Evolutionary conservation across 345 rosid genomes (phyloP).

Genomic region (Citrus cavaleriei): DNA sequence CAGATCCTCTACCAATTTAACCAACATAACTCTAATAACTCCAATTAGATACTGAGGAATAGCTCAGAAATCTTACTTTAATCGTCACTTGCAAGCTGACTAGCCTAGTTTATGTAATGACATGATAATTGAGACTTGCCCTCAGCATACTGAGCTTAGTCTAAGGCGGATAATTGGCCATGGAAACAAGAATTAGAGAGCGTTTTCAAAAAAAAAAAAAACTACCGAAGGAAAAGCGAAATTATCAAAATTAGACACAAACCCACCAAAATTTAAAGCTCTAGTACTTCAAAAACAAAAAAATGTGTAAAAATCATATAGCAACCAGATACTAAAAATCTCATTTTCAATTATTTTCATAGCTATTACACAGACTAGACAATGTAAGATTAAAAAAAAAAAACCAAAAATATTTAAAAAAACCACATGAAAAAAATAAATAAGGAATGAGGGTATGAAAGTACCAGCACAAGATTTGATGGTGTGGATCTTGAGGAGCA

Average conservation of each 20-base stretch:
- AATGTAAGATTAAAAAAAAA: background rate
- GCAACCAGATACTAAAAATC: background rate
- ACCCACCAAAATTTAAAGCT: background rate
- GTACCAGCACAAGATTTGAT: constrained; percentile 73
- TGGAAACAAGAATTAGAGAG: background rate
- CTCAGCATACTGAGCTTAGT: background rate
- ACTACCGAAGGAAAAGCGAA: background rate
- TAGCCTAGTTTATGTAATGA: background rate
- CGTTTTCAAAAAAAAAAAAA: background rate
- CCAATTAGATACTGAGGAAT: background rate
- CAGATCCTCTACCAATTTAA: background rate
- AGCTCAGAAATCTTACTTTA: background rate
- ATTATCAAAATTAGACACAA: background rate
- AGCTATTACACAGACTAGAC: background rate
- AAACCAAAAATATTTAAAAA: no score
- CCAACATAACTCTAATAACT: background rate
- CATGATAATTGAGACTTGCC: background rate
- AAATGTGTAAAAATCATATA: background rate
- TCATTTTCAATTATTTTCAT: background rate
- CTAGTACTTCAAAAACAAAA: background rate
- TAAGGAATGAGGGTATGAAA: background rate
- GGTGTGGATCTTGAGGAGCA: constrained; percentile 77
- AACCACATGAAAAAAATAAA: background rate
- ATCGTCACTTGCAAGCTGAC: background rate
- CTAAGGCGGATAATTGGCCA: background rate